Percentiles rank a stretch among this genome's conserved stretches.
Conservation (phyloP, 116 monocot genomes). For the Dioscorea cayenensis region DNA sequence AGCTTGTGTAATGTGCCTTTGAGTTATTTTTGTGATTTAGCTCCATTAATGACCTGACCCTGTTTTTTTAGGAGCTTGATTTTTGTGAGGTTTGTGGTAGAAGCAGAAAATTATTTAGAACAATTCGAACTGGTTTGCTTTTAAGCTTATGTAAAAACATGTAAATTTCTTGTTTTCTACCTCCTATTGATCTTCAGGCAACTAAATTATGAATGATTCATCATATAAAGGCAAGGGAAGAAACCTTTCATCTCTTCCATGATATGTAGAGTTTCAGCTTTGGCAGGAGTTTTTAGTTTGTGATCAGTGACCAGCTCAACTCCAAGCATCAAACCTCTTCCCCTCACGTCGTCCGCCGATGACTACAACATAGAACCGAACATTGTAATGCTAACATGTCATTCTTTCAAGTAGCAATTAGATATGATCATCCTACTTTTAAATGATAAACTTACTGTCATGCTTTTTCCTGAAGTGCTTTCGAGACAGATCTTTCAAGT, state of each 20-base stretch:
- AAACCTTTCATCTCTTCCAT: slow-evolving; percentile 62
- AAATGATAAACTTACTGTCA: slow-evolving; percentile 42
- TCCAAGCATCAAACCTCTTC: slow-evolving; percentile 66
- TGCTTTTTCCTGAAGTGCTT: slow-evolving; percentile 70
- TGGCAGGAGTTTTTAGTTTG: slow-evolving; percentile 56
- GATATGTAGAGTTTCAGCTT: slow-evolving; percentile 40
- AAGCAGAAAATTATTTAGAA: no score
- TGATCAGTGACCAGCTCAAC: slow-evolving; percentile 58
- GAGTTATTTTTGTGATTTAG: no score
- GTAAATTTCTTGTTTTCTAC: no score
- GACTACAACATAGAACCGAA: slow-evolving; percentile 21
- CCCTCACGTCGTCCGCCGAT: slow-evolving; percentile 73
- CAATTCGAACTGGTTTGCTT: no score
- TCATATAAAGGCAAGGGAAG: neutral
- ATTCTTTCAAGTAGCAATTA: neutral
- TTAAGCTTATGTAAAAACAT: no score
- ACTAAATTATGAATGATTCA: no score
- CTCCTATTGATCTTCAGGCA: no score
- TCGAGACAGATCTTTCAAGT: slow-evolving; percentile 69
- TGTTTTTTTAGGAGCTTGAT: no score
- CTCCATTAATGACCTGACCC: no score
- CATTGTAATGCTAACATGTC: neutral
- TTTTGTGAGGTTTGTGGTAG: no score
- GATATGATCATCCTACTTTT: no score
- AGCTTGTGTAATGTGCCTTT: no score